A percentile compares a stretch with the other conserved stretches of the same genome.
Evolutionary conservation across 2,329 filamentous ascomycete species (phyloP).

Genomic region (Claviceps lovelessii): DNA sequence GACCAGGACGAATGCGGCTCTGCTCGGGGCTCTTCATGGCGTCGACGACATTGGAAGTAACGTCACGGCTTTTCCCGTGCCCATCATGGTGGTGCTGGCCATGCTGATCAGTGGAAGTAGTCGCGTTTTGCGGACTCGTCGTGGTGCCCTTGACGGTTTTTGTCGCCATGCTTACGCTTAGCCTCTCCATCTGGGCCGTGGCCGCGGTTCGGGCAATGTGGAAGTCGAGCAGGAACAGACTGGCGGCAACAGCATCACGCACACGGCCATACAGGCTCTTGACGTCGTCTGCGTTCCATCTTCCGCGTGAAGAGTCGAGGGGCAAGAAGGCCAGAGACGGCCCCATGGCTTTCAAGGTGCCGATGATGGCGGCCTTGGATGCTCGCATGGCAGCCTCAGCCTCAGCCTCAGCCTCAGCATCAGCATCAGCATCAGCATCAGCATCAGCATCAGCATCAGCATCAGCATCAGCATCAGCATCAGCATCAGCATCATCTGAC

Average conservation of each 20-base stretch:
- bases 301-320: constrained; percentile 30
- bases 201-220: constrained; percentile 21
- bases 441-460: not conserved
- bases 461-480: too few relatives aligned
- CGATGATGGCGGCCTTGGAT: constrained; percentile 16
- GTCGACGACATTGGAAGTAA: constrained; percentile 18
- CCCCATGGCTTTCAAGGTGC: constrained; percentile 22
- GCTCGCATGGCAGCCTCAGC: too few relatives aligned
- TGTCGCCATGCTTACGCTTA: not conserved
- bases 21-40: constrained; percentile 25
- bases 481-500: constrained; percentile 11
- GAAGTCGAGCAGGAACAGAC: constrained; percentile 26
- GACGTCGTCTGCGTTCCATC: constrained; percentile 31
- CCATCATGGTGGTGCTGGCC: not conserved
- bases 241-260: constrained; percentile 20
- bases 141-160: not conserved
- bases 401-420: too few relatives aligned
- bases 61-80: not conserved
- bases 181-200: constrained; percentile 9
- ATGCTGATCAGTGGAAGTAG: not conserved
- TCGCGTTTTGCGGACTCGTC: not conserved
- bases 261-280: constrained; percentile 21
- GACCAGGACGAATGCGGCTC: constrained; percentile 17
- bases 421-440: constrained; percentile 2
- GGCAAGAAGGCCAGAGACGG: constrained; percentile 29